These are phyloP conservation scores for Irpex sp. DNA, from an alignment of 1,284 basidiomycete species.

Conservation along the genomic window DNA sequence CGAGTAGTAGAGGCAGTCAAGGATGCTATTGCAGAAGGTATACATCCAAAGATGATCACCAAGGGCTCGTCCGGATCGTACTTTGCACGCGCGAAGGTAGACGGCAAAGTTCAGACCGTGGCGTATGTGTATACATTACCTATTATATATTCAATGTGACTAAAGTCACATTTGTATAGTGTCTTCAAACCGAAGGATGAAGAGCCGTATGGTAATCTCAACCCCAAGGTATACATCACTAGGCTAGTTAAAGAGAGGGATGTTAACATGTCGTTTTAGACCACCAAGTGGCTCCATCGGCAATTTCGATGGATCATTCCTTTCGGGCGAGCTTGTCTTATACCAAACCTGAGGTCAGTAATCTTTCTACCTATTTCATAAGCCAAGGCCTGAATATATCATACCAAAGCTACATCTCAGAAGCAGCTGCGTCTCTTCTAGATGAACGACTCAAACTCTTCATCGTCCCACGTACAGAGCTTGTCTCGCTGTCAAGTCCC, in stretches of 20 bases:
- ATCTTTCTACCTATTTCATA: background rate
- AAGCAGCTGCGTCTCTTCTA: conserved; percentile 84
- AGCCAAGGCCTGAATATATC: background rate
- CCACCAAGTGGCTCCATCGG: conserved; percentile 88
- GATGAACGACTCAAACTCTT: conserved; percentile 72
- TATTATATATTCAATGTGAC: conserved; percentile 1
- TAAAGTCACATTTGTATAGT: conserved; percentile 31
- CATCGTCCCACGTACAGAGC: conserved; percentile 84
- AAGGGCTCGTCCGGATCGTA: conserved; percentile 88
- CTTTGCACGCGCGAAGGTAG: conserved; percentile 75
- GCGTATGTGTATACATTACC: conserved; percentile 48
- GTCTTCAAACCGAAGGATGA: conserved; percentile 92
- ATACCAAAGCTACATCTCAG: conserved; percentile 54
- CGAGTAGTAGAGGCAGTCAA: conserved; percentile 67
- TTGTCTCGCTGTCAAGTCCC: conserved; percentile 78
- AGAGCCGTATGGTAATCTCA: conserved; percentile 80
- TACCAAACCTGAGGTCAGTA: conserved; percentile 76
- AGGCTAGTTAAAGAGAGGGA: conserved; percentile 3
- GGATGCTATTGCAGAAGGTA: conserved; percentile 66
- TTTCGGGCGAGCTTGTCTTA: conserved; percentile 82
- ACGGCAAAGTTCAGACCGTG: conserved; percentile 70
- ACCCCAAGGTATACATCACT: conserved; percentile 60
- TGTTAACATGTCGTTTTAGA: conserved; percentile 37
- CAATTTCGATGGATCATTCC: conserved; percentile 82
- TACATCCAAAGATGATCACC: conserved; percentile 85